A percentile compares a stretch with the other conserved stretches of the same genome.
phyloP scores from a whole-genome alignment of 768 basidiomycete genomes.

The Termitomyces bulborhizus region DNA sequence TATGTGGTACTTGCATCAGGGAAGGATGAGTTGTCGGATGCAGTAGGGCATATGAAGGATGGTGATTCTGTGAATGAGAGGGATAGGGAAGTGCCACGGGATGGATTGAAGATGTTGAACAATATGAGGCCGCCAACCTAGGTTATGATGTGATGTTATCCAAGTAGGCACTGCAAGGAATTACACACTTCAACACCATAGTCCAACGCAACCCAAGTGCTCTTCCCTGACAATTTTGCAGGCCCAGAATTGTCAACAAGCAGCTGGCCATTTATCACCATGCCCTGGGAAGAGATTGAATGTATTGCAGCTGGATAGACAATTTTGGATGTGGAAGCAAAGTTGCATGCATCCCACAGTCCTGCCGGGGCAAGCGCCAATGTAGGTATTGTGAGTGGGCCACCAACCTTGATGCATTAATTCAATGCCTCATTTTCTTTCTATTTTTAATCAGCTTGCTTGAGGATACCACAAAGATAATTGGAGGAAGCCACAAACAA shows the following conservation, averaged over 20 bases:
- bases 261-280: conserved; percentile 23
- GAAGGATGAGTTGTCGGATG: conserved; percentile 48
- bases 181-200: conserved; percentile 45
- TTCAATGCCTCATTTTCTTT: too few relatives aligned
- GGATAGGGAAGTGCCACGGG: conserved; percentile 30
- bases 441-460: too few relatives aligned
- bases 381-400: background rate
- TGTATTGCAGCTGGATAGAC: conserved; percentile 39
- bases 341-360: conserved; percentile 49
- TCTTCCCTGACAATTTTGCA: conserved; percentile 32
- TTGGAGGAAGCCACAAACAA: too few relatives aligned
- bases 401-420: too few relatives aligned
- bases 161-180: background rate
- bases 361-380: conserved; percentile 33
- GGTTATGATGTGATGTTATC: conserved; percentile 11
- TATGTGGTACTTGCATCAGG: conserved; percentile 37
- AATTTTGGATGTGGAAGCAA: conserved; percentile 38
- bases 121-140: conserved; percentile 49
- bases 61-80: conserved; percentile 58
- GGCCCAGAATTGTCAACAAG: conserved; percentile 28
- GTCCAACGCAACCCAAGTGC: conserved; percentile 47
- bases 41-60: conserved; percentile 43
- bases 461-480: too few relatives aligned
- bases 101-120: conserved; percentile 31
- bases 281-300: conserved; percentile 22